These are phyloP conservation scores for Patellifolia procumbens DNA, from an alignment of 179 eudicot species.

Conservation along the genomic window DNA sequence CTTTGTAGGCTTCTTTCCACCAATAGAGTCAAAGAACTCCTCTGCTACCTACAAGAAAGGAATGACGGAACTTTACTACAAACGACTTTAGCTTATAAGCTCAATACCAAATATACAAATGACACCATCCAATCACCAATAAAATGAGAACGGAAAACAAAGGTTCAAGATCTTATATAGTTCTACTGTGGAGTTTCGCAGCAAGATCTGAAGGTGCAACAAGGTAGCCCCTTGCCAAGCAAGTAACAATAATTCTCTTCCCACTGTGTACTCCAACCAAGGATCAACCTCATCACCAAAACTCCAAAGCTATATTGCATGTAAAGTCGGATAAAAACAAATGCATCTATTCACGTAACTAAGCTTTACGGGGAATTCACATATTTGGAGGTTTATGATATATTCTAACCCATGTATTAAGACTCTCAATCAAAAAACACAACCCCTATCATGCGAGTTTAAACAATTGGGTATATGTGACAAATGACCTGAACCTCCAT, in stretches of 20 bases:
- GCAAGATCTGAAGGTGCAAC: not conserved
- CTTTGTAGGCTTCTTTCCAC: conserved; percentile 55
- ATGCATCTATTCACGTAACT: too few relatives aligned
- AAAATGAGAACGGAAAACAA: not conserved
- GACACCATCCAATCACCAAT: not conserved
- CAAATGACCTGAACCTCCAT: not conserved
- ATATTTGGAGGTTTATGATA: not conserved
- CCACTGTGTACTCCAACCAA: not conserved
- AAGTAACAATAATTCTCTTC: not conserved
- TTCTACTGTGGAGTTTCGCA: not conserved
- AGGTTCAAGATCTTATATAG: not conserved
- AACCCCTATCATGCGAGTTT: not conserved
- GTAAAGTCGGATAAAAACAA: not conserved
- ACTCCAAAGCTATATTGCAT: not conserved
- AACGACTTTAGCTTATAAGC: not conserved
- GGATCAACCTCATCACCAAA: not conserved
- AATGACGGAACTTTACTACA: not conserved
- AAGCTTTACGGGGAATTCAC: not conserved
- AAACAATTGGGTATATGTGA: not conserved
- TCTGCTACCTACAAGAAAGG: conserved; percentile 51
- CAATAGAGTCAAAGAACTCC: conserved; percentile 50
- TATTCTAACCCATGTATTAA: not conserved
- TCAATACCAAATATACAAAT: not conserved
- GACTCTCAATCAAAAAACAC: not conserved
- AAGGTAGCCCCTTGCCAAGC: not conserved